Evolutionary conservation across 345 rosid species (phyloP), one percentile per base, ranked within the genome.

Genomic region (Moringa oleifera): DNA sequence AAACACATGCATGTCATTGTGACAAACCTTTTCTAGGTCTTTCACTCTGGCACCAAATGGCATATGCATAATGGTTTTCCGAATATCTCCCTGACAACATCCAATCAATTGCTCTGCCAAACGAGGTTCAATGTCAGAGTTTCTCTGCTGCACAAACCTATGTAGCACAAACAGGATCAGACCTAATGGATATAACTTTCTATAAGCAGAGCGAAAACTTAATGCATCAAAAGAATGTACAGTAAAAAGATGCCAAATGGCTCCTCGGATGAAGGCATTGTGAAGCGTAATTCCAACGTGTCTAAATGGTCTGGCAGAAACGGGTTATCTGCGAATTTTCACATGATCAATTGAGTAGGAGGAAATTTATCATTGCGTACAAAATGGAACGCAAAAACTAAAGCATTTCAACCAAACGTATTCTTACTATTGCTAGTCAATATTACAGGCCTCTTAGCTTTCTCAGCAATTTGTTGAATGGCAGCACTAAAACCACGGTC

Each of bases 401-500:
- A 51, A 65, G 16, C 21, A n/a, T 57, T 36, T 63, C 62, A 68
- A 63, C 51, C 60, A 55, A 51, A 66, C 49, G 21, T n/a, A 51
- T 47, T 21, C 80, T 79, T 94, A 94, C 99, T 72, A 76, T 85
- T 91, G 72, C 86, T 77, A 70, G 99, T 94, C 80, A 91, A 66
- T 61, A 94, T 74, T 33, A 91, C 82, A 59, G 97, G 96, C 61
- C 97, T 88, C 74, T 89, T 94, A 24, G 97, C 97, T 51, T 79
- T 89, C 75, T 76, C 82, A 54, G 93, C 93, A 76, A 94, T 94
- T 67, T 88, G 88, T 78, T 90, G 88, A 54, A 94, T 79, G 51
- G 97, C 86, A 61, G 87, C 66, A 54, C 87, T 62, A 69, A 94
- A 84, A 75, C 99, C 99, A 72, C 93, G 93, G 69, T 94, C 99